Percentiles rank a stretch among this genome's conserved stretches.
These are phyloP conservation scores for Cyclotella sp. DNA, from an alignment of 108 stramenopile genomes.

Conservation along the genomic window DNA sequence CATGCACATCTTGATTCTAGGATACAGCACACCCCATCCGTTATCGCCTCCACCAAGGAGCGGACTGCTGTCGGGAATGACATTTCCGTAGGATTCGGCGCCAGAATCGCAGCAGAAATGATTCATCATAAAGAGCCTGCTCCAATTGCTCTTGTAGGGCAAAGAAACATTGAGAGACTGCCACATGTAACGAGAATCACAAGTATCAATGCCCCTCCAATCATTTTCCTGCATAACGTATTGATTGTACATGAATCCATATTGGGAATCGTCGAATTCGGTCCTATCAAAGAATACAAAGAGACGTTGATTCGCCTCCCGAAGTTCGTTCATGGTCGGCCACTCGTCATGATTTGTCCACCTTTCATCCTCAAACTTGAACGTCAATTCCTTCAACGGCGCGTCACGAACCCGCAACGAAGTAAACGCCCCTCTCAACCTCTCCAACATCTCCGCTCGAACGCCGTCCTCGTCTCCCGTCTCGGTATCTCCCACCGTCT, in stretches of 20 bases:
- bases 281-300: conserved; percentile 28
- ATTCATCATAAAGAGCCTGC: conserved; percentile 33
- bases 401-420: conserved; percentile 19
- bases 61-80: background rate
- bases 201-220: conserved; percentile 29
- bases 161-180: conserved; percentile 20
- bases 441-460: conserved; percentile 17
- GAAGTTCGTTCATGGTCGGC: conserved; percentile 35
- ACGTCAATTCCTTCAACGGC: conserved; percentile 31
- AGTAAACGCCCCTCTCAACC: conserved; percentile 9
- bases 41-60: conserved; percentile 41
- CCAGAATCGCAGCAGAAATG: conserved; percentile 31
- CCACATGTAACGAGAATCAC: conserved; percentile 24
- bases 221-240: conserved; percentile 30
- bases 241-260: conserved; percentile 30
- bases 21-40: conserved; percentile 40
- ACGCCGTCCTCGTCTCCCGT: conserved; percentile 7
- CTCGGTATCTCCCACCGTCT: conserved; percentile 19
- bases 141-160: conserved; percentile 23
- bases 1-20: conserved; percentile 37
- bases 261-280: conserved; percentile 6
- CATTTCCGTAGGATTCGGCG: background rate
- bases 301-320: conserved; percentile 28
- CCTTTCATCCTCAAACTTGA: conserved; percentile 17
- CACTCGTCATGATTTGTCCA: conserved; percentile 32